Percentiles rank a stretch among this genome's conserved stretches.
Evolutionary conservation across 768 basidiomycete species (phyloP).

Genomic region (Russula griseocarnosa): DNA sequence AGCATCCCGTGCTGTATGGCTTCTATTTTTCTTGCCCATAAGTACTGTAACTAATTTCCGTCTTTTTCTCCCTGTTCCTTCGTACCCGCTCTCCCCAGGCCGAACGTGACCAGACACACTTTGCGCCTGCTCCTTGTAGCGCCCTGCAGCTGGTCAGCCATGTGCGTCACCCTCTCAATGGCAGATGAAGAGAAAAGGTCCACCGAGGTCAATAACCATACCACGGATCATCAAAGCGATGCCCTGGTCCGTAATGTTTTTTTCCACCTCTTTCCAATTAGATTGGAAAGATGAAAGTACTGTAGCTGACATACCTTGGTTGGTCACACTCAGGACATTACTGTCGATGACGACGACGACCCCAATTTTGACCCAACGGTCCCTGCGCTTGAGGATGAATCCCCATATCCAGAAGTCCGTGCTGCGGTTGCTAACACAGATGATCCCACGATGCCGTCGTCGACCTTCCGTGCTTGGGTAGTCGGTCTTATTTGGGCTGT

Average conservation of each 20-base stretch:
- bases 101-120: neutral
- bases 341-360: slow-evolving; percentile 34
- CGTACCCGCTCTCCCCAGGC: neutral
- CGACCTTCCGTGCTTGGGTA: slow-evolving; percentile 39
- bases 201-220: slow-evolving; percentile 26
- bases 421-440: slow-evolving; percentile 49
- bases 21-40: neutral
- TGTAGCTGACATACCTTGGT: too few relatives aligned
- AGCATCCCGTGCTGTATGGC: too few relatives aligned
- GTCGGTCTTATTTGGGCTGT: slow-evolving; percentile 47
- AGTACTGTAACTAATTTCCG: neutral
- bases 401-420: slow-evolving; percentile 54
- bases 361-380: slow-evolving; percentile 37
- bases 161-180: slow-evolving; percentile 13
- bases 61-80: neutral
- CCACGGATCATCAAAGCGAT: neutral
- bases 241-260: neutral
- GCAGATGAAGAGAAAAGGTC: slow-evolving; percentile 28
- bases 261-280: neutral
- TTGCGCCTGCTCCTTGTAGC: neutral
- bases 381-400: slow-evolving; percentile 41
- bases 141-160: slow-evolving; percentile 15
- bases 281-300: too few relatives aligned
- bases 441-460: slow-evolving; percentile 40
- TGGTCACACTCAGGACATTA: slow-evolving; percentile 2